A percentile compares a stretch with the other conserved stretches of the same genome.
Evolutionary conservation across 306 rosid genomes (phyloP).

Genomic region (Mimosa bimucronata): DNA sequence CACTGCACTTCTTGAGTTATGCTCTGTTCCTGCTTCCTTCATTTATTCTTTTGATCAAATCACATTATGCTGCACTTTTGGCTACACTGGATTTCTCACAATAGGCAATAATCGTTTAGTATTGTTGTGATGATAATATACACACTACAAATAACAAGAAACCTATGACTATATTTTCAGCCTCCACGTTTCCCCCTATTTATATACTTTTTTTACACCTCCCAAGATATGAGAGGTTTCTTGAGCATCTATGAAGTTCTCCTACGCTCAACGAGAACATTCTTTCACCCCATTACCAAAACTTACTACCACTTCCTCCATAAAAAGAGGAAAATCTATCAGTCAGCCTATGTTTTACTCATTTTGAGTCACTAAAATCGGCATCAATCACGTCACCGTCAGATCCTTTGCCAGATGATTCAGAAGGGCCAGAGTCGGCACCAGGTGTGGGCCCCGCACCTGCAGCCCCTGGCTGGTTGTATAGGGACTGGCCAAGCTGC

Average conservation of each 20-base stretch:
- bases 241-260: too few relatives aligned
- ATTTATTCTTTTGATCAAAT: too few relatives aligned
- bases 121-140: not conserved
- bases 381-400: constrained; percentile 90
- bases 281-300: constrained; percentile 38
- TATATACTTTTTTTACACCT: too few relatives aligned
- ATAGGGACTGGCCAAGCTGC: constrained; percentile 89
- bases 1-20: too few relatives aligned
- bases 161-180: not conserved
- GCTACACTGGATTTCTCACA: too few relatives aligned
- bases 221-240: not conserved
- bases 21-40: too few relatives aligned
- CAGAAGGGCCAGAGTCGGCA: constrained; percentile 67
- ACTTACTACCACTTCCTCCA: constrained; percentile 29
- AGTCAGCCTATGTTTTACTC: constrained; percentile 35
- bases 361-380: constrained; percentile 77
- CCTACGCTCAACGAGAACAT: constrained; percentile 21
- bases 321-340: not conserved
- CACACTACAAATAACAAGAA: not conserved
- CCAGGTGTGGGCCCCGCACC: constrained; percentile 61
- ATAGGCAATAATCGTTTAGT: not conserved
- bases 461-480: constrained; percentile 79
- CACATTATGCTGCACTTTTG: too few relatives aligned
- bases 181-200: not conserved
- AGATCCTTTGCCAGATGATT: constrained; percentile 63